Base-by-base conservation (phyloP, 2,329 filamentous ascomycete genomes). In the Lachnellula arida region DNA sequence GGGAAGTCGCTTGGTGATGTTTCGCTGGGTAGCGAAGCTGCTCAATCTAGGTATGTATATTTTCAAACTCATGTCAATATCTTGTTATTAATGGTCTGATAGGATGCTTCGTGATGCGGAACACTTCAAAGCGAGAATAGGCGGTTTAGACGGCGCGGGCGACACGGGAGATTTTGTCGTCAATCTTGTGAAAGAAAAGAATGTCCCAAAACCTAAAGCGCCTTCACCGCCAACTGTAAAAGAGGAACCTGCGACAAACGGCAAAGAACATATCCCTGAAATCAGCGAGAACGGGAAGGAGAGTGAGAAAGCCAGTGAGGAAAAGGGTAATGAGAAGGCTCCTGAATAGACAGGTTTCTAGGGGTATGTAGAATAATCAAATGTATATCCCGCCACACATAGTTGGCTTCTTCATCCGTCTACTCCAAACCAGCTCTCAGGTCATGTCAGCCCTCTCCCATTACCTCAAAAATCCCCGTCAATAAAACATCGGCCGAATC, bases 141-240 rank as follows among this genome's bases (percentile, higher is more conserved):
- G 79, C 57, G 83, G 82, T 64, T 77, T 89, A 32, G 82, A 88
- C 49, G 85, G 83, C 2, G 80, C 83, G 40, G 86, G 81, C 9
- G 86, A 91, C 62, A 77, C 89, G 2, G 89, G 88, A 32, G 81
- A 87, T 37, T 79, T 85, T 59, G 78, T 97, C 5, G 73, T 85
- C 12, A 80, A 81, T 19, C 79, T 90, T 4, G 65, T 88, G 53
- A 81, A 81, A 55, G 74, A 77, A 12, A 92, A 89, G 71, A 51
- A 37, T 4, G 54, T 64, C 14, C 61, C 61, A 9, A 63, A 39
- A 44, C 19, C 44, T 17, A 34, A 53, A 43, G 32, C 46, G 14
- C 19, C 49, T 7, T 22, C 47, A 15, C n/a, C 56, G 22, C 47
- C 28, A 17, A 22, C n/a, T 32, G 40, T 37, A 14, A 35, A 47